Conservation (phyloP, 805 yeast genomes). For the Lachancea dasiensis region DNA sequence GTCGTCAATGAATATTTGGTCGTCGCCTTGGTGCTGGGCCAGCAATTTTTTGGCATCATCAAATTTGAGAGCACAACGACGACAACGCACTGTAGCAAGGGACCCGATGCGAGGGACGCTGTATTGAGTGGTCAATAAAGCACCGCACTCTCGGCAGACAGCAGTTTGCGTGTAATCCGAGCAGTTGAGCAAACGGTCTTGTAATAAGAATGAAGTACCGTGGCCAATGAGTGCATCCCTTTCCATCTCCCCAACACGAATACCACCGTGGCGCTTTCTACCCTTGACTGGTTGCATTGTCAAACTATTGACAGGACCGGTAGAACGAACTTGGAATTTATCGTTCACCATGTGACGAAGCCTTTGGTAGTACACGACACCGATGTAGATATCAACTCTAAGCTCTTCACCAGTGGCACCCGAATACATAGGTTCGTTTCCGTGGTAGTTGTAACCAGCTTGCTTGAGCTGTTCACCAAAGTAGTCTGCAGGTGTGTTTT, state of each 20-base stretch:
- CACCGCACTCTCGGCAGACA: slow-evolving; percentile 89
- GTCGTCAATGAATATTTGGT: slow-evolving; percentile 48
- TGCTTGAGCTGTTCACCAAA: slow-evolving; percentile 86
- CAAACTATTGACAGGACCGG: slow-evolving; percentile 94
- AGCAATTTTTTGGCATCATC: slow-evolving; percentile 45
- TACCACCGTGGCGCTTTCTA: slow-evolving; percentile 98
- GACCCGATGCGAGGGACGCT: slow-evolving; percentile 90
- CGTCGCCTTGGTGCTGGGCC: slow-evolving; percentile 30
- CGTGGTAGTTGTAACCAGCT: slow-evolving; percentile 96
- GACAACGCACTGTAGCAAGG: slow-evolving; percentile 71
- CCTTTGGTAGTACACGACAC: slow-evolving; percentile 96
- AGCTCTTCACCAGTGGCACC: slow-evolving; percentile 98
- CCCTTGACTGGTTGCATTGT: slow-evolving; percentile 99
- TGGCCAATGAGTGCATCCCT: slow-evolving; percentile 98
- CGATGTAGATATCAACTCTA: slow-evolving; percentile 91
- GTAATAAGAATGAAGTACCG: slow-evolving; percentile 91
- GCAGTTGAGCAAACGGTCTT: slow-evolving; percentile 90
- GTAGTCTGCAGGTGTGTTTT: slow-evolving; percentile 93
- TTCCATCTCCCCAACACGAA: slow-evolving; percentile 99
- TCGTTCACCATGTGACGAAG: slow-evolving; percentile 99
- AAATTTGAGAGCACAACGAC: slow-evolving; percentile 78
- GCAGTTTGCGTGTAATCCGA: slow-evolving; percentile 92
- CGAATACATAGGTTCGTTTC: slow-evolving; percentile 98
- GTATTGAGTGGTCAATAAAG: slow-evolving; percentile 80
- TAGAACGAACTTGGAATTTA: slow-evolving; percentile 97